Base-by-base conservation (phyloP, 176 grass and related monocot genomes). In the Saccharum officinarum region DNA sequence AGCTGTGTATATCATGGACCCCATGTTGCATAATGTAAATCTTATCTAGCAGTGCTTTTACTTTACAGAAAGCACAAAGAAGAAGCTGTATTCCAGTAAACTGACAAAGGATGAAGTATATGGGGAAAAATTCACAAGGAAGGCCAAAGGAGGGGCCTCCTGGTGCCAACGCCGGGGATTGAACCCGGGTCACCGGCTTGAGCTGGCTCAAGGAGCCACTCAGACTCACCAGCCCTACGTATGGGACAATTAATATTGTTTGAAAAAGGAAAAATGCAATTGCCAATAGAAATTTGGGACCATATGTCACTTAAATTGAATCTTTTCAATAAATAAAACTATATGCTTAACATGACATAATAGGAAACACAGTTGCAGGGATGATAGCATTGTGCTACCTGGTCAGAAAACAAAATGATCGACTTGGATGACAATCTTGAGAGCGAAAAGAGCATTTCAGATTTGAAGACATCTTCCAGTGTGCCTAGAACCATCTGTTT, bases 371-470 rank as follows among this genome's bases (percentile, higher is more conserved):
- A 77, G 14, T 70, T 83, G 73, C 66, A 89, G 39, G 59, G 67
- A 87, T 76, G 63, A 80, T 0, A 2, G 78, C 12, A 87, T 33
- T 62, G 61, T 16, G 69, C 49, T 83, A 90, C 93, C 93, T 95
- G 93, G 41, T 95, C 60, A 49, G 22, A n/a, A 78, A 87, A 80
- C 72, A 95, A 92, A 37, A 84, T 76, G 47, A 75, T 80, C 23
- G 88, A 98, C 79, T 81, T 93, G 50, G 83, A 92, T 57, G 88
- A 83, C 79, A 98, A 72, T 83, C 61, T 95, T 83, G 91, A 92
- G 46, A 95, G 86, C 4, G 89, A 85, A 22, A 74, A 89, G 41
- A 98, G 83, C 77, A 98, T 91, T 66, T 87, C 83, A 82, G 83
- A 91, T 86, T 95, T 93, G 57, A 93, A 91, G 7, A 80, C 59